Conservation (phyloP, 352 stramenopile species). For the Phytophthora macrochlamydospora region DNA sequence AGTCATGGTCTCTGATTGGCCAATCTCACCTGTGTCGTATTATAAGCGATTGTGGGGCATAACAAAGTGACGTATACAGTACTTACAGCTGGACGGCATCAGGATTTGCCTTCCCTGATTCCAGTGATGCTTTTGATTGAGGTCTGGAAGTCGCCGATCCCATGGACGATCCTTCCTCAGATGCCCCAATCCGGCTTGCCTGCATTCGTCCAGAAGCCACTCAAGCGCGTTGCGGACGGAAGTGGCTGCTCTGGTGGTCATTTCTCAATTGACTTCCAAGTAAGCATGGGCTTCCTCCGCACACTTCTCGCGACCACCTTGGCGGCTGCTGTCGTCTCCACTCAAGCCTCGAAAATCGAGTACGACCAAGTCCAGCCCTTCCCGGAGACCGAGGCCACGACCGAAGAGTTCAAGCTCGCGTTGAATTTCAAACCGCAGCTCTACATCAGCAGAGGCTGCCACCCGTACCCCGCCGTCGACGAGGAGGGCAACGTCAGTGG, state of each 20-base stretch:
- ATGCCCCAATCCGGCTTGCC: too few species aligned
- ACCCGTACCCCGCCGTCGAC: neutral
- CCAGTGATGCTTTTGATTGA: too few species aligned
- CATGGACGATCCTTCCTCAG: too few species aligned
- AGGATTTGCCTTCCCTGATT: too few species aligned
- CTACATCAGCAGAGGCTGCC: neutral
- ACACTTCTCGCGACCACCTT: neutral
- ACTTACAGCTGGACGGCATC: too few species aligned
- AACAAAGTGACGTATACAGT: too few species aligned
- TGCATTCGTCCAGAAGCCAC: too few species aligned
- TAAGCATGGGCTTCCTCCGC: neutral
- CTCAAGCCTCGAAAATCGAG: conserved; percentile 1
- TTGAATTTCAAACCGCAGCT: conserved; percentile 1
- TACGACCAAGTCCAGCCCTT: neutral
- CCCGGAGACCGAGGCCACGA: neutral
- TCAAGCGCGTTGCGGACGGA: too few species aligned
- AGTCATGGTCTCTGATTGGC: too few species aligned
- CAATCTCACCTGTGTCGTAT: too few species aligned
- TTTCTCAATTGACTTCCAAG: neutral
- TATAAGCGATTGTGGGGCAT: too few species aligned
- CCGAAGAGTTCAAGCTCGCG: neutral
- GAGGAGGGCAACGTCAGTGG: neutral
- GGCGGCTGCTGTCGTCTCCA: neutral
- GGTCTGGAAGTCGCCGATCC: too few species aligned
- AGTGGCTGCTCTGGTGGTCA: neutral